These are phyloP conservation scores for Didymellaceae sp. DNA, from an alignment of 2,329 filamentous ascomycete genomes.

Conservation along the genomic window DNA sequence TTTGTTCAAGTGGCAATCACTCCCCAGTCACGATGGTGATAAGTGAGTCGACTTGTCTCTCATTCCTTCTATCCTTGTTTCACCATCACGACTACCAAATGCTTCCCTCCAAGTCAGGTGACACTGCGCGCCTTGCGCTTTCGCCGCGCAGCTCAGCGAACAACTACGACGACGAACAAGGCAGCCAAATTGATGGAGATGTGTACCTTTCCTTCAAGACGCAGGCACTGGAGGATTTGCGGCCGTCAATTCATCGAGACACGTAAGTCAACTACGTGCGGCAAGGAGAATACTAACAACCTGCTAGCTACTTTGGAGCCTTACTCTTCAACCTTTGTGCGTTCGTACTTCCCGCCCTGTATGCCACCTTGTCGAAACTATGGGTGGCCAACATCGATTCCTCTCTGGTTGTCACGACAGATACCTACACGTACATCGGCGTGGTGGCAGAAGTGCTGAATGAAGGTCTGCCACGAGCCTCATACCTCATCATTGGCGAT, in stretches of 20 bases:
- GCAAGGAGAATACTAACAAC: neutral
- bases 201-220: neutral
- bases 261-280: neutral
- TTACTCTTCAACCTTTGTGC: constrained; percentile 68
- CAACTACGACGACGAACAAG: neutral
- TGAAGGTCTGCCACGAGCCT: constrained; percentile 72
- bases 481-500: constrained; percentile 74
- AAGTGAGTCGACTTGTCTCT: neutral
- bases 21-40: neutral
- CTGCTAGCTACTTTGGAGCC: constrained; percentile 59
- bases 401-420: constrained; percentile 67
- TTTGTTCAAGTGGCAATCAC: neutral
- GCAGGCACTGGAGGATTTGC: neutral
- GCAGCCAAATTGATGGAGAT: neutral
- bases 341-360: constrained; percentile 71
- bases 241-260: constrained; percentile 3
- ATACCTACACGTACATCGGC: constrained; percentile 73
- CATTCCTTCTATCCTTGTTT: neutral
- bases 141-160: neutral
- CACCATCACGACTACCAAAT: constrained; percentile 21
- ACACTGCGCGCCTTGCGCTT: constrained; percentile 1
- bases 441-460: constrained; percentile 73
- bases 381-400: constrained; percentile 74
- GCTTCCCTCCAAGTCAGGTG: constrained; percentile 22
- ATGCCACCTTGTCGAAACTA: constrained; percentile 70